These are phyloP conservation scores for Arabis hirsuta DNA, from an alignment of 345 rosid genomes.

Conservation along the genomic window DNA sequence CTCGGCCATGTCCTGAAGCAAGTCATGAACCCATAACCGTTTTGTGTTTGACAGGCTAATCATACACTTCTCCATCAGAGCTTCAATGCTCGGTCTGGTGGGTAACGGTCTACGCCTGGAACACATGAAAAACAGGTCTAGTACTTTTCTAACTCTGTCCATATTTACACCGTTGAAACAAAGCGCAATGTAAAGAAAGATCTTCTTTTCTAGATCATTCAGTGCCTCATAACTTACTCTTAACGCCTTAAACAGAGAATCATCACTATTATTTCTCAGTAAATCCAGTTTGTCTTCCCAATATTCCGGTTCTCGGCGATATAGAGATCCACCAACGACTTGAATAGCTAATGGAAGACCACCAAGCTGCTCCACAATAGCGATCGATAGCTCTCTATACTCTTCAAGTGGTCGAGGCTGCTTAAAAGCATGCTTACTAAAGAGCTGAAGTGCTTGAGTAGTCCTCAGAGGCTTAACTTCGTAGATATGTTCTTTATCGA, in stretches of 20 bases:
- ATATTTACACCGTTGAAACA: conserved; percentile 40
- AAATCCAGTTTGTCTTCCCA: conserved; percentile 40
- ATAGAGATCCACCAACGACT: conserved; percentile 46
- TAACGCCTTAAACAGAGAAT: conserved; percentile 22
- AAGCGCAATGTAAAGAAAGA: conserved; percentile 39
- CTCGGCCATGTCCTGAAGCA: conserved; percentile 43
- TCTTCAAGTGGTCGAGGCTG: conserved; percentile 32
- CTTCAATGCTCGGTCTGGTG: conserved; percentile 34
- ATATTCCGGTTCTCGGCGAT: conserved; percentile 27
- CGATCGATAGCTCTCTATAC: conserved; percentile 31
- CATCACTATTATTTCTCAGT: conserved; percentile 26
- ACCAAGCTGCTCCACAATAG: conserved; percentile 37
- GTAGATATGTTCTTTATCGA: conserved; percentile 26
- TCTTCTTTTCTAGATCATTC: conserved; percentile 32
- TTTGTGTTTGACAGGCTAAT: conserved; percentile 31
- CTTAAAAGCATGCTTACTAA: conserved; percentile 42
- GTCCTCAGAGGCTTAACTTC: conserved; percentile 38
- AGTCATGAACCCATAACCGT: conserved; percentile 40
- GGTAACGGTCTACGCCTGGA: conserved; percentile 32
- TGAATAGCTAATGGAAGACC: conserved; percentile 51
- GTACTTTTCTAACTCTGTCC: conserved; percentile 37
- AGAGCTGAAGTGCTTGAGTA: conserved; percentile 46
- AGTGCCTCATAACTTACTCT: conserved; percentile 42
- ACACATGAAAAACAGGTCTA: conserved; percentile 37
- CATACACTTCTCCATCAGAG: conserved; percentile 41